These are phyloP conservation scores for Anisodus tanguticus DNA, from an alignment of 257 asterid genomes.

Conservation along the genomic window DNA sequence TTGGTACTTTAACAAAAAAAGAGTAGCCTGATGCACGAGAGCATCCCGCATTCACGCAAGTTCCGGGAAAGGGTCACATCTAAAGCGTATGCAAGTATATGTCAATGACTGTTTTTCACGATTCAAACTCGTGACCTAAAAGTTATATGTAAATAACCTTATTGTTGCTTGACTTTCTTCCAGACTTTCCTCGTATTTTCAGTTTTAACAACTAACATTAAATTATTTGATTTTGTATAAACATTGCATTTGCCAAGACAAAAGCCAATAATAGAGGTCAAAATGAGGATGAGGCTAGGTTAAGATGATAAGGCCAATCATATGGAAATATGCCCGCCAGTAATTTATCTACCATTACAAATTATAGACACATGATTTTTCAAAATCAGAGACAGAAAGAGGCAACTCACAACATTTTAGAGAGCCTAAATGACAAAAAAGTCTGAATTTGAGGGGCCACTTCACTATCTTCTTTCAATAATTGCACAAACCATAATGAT, in stretches of 20 bases:
- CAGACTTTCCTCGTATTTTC: no score
- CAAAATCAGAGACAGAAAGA: not conserved
- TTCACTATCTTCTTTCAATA: not conserved
- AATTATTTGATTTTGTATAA: not conserved
- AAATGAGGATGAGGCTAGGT: not conserved
- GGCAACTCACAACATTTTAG: not conserved
- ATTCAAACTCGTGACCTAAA: no score
- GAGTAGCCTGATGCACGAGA: no score
- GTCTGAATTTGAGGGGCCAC: not conserved
- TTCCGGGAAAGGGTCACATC: no score
- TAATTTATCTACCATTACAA: not conserved
- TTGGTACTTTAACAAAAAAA: no score
- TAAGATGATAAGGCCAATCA: not conserved
- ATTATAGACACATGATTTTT: not conserved
- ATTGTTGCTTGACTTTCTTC: no score
- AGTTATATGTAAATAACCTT: no score
- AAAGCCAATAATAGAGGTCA: not conserved
- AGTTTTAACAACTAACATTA: no score
- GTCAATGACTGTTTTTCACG: no score
- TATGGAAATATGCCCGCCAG: not conserved
- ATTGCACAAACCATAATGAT: not conserved
- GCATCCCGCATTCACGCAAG: no score
- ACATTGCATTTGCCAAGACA: not conserved
- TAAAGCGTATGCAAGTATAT: no score
- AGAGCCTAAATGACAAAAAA: constrained; percentile 3